Evolutionary conservation across 306 rosid genomes (phyloP).

Genomic region (Castanospermum australe): DNA sequence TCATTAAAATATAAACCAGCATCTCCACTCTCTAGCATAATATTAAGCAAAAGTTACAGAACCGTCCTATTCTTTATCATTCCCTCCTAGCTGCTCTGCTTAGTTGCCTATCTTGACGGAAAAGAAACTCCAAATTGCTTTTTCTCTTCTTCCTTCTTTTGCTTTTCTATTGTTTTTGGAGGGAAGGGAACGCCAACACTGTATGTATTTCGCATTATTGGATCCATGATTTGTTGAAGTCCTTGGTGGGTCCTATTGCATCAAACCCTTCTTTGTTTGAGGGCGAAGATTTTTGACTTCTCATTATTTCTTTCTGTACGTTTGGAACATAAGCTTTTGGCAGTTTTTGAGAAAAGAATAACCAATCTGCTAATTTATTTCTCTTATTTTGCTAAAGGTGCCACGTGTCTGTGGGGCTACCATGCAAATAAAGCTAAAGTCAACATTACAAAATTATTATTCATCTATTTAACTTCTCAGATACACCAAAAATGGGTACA

Average conservation of each 20-base stretch:
- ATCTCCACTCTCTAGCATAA: constrained; percentile 7
- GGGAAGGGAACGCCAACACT: constrained; percentile 4
- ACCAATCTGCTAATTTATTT: constrained; percentile 2
- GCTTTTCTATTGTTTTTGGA: not conserved
- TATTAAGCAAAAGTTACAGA: not conserved
- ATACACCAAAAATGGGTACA: not conserved
- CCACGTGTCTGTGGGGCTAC: constrained; percentile 20
- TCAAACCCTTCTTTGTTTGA: not conserved
- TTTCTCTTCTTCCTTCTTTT: not conserved
- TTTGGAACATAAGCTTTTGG: constrained; percentile 36
- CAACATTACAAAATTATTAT: not conserved
- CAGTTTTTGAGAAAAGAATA: constrained; percentile 30
- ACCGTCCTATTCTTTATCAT: constrained; percentile 17
- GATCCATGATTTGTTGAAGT: constrained; percentile 11
- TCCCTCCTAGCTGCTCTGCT: constrained; percentile 13
- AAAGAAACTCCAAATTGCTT: constrained; percentile 40
- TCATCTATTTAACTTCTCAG: not conserved
- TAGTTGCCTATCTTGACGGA: constrained; percentile 45
- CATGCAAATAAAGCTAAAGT: not conserved
- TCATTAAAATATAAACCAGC: constrained; percentile 16
- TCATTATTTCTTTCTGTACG: not conserved
- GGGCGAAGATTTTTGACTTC: constrained; percentile 25
- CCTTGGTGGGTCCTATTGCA: constrained; percentile 25
- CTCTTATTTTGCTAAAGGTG: constrained; percentile 15
- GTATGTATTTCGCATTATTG: not conserved